Evolutionary conservation across 2,329 filamentous ascomycete species (phyloP), one percentile per base, ranked within the genome.

Genomic region (Arthrobotrys musiformis): DNA sequence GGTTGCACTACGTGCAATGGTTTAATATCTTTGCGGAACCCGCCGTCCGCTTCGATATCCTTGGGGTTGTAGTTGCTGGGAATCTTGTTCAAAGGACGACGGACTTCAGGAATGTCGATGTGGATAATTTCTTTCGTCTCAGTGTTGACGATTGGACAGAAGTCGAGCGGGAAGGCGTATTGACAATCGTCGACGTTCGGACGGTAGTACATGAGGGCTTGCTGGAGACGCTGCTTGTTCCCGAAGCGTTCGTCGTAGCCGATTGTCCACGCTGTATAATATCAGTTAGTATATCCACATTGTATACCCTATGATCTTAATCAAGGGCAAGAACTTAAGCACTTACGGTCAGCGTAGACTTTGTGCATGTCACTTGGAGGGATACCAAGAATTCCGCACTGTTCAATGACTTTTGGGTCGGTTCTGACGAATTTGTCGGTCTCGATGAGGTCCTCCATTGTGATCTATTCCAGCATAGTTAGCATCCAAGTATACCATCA

Each of bases 191-290:
- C 93, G 17, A 91, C 82, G 80, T 94, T 87, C 2, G 93, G 93
- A 15, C 94, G 90, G 84, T 96, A 97, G 86, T 97, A 97, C 93
- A 97, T 97, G 67, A 97, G 86, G 1, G 93, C 94, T 84, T 97
- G 94, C 84, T 97, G 94, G 2, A 97, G 88, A 67, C 94, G 90
- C 48, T 93, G 86, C 48, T 86, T 86, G 82, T 85, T 94, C 78
- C 93, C 94, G 81, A 93, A 95, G 50, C 94, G 90, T 85, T 96
- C 92, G 81, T 97, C 94, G 82, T 93, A 97, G 58, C 94, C 94
- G 83, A 97, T 97, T 0, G 94, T 97, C 94, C 94, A 97, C 9
- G 93, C 88, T 90, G 78, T 8, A 48, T 35, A 30, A 13, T 58
- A 37, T 40, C 24, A 19, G 46, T 56, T 30, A 56, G 48, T 48